These are phyloP conservation scores for Zymoseptoria tritici DNA, from an alignment of 2,329 filamentous ascomycete genomes.

Conservation along the genomic window DNA sequence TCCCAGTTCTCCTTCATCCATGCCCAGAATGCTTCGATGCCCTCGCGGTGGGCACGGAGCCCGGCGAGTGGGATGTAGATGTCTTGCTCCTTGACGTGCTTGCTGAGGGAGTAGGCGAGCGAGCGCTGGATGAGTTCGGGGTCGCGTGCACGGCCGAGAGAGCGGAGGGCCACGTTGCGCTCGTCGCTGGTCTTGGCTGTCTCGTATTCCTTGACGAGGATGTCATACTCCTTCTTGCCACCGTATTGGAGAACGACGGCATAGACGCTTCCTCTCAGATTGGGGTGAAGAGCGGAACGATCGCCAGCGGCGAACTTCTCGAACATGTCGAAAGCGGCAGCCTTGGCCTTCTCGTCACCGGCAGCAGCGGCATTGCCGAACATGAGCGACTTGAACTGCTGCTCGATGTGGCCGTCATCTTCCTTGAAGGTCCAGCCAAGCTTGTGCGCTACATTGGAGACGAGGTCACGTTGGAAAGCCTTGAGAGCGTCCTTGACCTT, in stretches of 20 bases:
- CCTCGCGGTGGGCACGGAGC: conserved; percentile 67
- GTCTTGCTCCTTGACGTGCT: conserved; percentile 88
- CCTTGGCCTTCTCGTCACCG: conserved; percentile 70
- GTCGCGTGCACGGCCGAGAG: conserved; percentile 69
- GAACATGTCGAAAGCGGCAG: conserved; percentile 85
- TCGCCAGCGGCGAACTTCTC: conserved; percentile 75
- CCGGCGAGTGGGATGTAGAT: conserved; percentile 81
- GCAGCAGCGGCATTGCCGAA: conserved; percentile 76
- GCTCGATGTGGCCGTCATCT: conserved; percentile 77
- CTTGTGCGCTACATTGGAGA: conserved; percentile 72
- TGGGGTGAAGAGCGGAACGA: conserved; percentile 76
- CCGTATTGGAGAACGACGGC: conserved; percentile 77
- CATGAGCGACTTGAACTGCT: conserved; percentile 89
- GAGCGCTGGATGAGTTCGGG: conserved; percentile 76
- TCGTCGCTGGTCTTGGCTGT: conserved; percentile 73
- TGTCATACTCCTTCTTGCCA: conserved; percentile 78
- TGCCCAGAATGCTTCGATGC: conserved; percentile 69
- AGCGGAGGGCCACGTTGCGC: conserved; percentile 82
- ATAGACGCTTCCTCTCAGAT: conserved; percentile 81
- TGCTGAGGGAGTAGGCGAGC: conserved; percentile 64
- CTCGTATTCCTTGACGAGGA: conserved; percentile 67
- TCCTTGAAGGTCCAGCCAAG: conserved; percentile 84
- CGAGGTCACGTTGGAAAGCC: conserved; percentile 71
- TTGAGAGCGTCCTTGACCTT: conserved; percentile 67
- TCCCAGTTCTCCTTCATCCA: conserved; percentile 90